Conservation (phyloP, 306 rosid genomes). For the Fragaria vesca region DNA sequence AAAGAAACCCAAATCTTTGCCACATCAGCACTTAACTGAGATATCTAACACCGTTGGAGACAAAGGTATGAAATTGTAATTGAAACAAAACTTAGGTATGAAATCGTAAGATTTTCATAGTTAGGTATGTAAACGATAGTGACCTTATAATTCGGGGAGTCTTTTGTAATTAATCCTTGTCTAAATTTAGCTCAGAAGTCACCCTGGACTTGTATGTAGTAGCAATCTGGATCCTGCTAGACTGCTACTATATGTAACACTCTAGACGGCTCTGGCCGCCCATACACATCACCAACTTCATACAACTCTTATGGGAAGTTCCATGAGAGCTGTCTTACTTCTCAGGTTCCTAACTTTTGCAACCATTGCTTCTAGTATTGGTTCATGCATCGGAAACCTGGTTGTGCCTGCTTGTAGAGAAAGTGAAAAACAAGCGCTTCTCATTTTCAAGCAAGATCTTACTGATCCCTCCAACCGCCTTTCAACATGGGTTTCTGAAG, state of each 20-base stretch:
- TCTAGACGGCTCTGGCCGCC: not conserved
- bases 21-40: too few relatives aligned
- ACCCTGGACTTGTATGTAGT: too few relatives aligned
- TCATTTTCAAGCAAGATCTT: not conserved
- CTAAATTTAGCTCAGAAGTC: too few relatives aligned
- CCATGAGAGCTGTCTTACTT: not conserved
- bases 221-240: too few relatives aligned
- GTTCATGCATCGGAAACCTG: not conserved
- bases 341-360: not conserved
- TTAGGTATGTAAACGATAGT: too few relatives aligned
- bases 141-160: too few relatives aligned
- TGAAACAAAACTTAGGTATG: too few relatives aligned
- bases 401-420: not conserved
- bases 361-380: not conserved
- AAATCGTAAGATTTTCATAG: too few relatives aligned
- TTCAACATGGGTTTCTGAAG: not conserved
- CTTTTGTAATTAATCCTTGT: too few relatives aligned
- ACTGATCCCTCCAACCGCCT: not conserved
- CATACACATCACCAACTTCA: not conserved
- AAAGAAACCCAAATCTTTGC: too few relatives aligned
- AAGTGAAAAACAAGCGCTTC: slow-evolving; percentile 2
- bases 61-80: too few relatives aligned
- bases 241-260: not conserved
- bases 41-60: too few relatives aligned
- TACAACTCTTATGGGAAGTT: not conserved